Conservation (phyloP, 345 rosid genomes). For the Brassica napus region DNA sequence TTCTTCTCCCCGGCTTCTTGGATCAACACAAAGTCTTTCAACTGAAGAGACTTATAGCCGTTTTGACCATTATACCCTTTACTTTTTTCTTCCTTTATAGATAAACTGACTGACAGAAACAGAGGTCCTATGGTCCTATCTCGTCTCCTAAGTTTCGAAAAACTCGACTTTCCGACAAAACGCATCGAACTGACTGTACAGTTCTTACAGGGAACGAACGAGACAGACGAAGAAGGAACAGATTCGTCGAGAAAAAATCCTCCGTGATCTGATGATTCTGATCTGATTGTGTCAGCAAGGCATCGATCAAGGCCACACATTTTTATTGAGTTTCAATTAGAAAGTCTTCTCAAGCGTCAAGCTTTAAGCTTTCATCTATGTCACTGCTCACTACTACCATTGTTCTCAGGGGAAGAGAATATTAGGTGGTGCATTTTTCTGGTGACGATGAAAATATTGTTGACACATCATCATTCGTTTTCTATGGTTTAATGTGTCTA, state of each 20-base stretch:
- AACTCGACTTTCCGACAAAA: conserved; percentile 34
- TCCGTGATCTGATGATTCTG: conserved; percentile 41
- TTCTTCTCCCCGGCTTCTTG: conserved; percentile 9
- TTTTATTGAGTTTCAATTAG: background rate
- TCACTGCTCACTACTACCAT: background rate
- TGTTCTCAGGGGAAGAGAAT: background rate
- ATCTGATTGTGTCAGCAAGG: conserved; percentile 42
- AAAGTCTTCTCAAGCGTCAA: background rate
- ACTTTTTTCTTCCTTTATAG: conserved; percentile 55
- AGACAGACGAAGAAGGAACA: conserved; percentile 48
- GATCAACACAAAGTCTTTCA: conserved; percentile 24
- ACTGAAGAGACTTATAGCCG: conserved; percentile 23
- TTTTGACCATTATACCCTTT: conserved; percentile 42
- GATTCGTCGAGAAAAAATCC: conserved; percentile 62
- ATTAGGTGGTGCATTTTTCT: background rate
- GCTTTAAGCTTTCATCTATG: background rate
- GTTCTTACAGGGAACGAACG: conserved; percentile 33
- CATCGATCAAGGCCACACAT: conserved; percentile 58
- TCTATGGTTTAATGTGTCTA: too few relatives aligned
- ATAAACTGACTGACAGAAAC: conserved; percentile 72
- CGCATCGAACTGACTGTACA: conserved; percentile 24
- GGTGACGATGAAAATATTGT: background rate
- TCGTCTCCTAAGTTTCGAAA: conserved; percentile 37
- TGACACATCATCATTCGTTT: too few relatives aligned
- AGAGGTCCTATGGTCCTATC: conserved; percentile 38